Evolutionary conservation across 768 basidiomycete species (phyloP), one percentile per base, ranked within the genome.

Genomic region (Calocera cornea): DNA sequence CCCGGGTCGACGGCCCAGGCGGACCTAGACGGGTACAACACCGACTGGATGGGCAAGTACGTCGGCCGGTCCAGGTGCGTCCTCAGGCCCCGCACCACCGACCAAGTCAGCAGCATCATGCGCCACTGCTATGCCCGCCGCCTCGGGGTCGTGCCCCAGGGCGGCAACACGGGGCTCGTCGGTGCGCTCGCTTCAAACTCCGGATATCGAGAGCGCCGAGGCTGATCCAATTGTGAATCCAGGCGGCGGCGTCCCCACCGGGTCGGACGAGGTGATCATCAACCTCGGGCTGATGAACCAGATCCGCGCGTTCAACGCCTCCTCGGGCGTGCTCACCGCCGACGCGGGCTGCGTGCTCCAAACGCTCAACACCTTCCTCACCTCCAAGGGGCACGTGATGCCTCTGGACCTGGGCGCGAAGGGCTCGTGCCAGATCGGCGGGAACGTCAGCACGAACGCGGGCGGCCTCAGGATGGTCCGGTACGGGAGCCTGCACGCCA

Each of bases 371-470:
- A 88, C 93, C 77, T 85, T 91, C 74, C 84, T 98, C 65, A 86
- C 87, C 0, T 88, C 91, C 1, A 82, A 92, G 72, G 84, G 95
- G 70, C 90, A 97, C 76, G 95, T 97, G 75, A 94, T 98, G 88
- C 97, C 97, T 16, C 82, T 97, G 38, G 95, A 97, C 75, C 80
- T 97, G 11, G 95, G 93, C 47, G 94, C 95, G 34, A 97, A 97
- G 79, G 95, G 95, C 76, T 91, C 91, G 72, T 99, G 97, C 80
- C 95, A 98, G 74, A 95, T 99, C 70, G 97, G 95, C 63, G 97
- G 97, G 36, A 97, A 98, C 76, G 83, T 98, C 31, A 86, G 97
- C 0, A 98, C 97, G 2, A 99, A 99, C 74, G 97, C 97, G 31
- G 97, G 97, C 22, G 97, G 97, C n/a, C 83, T 99, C 8, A 85